Evolutionary conservation across 331 rosid species (phyloP).

Genomic region (Cucumis variabilis): DNA sequence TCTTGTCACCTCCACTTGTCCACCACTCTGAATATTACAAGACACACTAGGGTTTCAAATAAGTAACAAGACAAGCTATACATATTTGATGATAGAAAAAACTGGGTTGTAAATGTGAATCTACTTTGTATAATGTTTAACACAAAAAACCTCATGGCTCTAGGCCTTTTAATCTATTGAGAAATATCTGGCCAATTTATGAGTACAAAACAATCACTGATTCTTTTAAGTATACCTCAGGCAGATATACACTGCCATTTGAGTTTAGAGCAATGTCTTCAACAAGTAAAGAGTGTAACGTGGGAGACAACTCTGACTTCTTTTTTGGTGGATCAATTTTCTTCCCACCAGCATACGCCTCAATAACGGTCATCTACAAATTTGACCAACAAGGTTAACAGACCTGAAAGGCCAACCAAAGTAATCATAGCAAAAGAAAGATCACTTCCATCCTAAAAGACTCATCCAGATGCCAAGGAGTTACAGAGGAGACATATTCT

Average conservation of each 20-base stretch:
- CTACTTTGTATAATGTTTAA: neutral
- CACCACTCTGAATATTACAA: conserved; percentile 49
- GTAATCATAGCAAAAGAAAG: conserved; percentile 1
- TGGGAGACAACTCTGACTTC: conserved; percentile 59
- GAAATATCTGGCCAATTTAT: neutral
- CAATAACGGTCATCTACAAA: conserved; percentile 89
- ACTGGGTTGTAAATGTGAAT: conserved; percentile 9
- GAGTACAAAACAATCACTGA: neutral
- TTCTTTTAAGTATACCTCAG: conserved; percentile 63
- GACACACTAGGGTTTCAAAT: neutral
- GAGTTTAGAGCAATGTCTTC: conserved; percentile 89
- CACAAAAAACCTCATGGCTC: neutral
- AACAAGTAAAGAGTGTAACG: conserved; percentile 56
- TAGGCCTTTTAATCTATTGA: neutral
- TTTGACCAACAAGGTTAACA: conserved; percentile 12
- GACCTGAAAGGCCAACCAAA: neutral
- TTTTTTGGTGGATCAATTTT: conserved; percentile 61
- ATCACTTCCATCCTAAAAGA: neutral
- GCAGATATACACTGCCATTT: conserved; percentile 70
- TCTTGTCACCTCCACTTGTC: conserved; percentile 80
- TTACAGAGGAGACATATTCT: neutral
- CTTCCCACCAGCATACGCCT: conserved; percentile 71
- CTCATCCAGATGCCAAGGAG: neutral
- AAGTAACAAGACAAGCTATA: neutral
- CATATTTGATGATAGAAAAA: neutral